Evolutionary conservation across 169 alveolate species (phyloP), one percentile per base, ranked within the genome.

Genomic region (Eimeria sp.): DNA sequence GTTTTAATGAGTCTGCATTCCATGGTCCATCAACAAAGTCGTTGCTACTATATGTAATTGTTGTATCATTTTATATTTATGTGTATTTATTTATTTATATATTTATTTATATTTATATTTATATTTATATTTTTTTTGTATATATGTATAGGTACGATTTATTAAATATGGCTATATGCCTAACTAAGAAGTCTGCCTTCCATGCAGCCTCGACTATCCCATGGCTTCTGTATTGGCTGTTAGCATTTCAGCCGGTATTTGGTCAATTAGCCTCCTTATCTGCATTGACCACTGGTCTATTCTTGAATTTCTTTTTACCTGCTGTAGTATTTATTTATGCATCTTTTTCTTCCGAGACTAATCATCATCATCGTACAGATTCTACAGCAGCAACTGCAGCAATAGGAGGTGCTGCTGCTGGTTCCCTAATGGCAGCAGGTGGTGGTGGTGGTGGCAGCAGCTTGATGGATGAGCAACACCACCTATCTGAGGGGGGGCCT

Each of bases 131-230:
- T 13, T 58, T 13, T 58, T 58, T 58, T 5, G 67, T 5, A 25
- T 72, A 20, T 72, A 11, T 40, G 82, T 72, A 14, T 7, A 92
- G 95, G 84, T 92, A 92, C 95, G 95, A 92, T 30, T 43, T 92
- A 87, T 27, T 92, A 61, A 92, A 92, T 70, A 92, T 92, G 95
- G 95, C 95, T 27, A 76, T 92, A 13, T 92, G 95, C 63, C 7
- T 92, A 54, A 91, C 75, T 57, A 92, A 92, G 91, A 84, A 30
- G 47, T 92, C 95, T 43, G 95, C 95, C 43, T 92, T 92, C 25
- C 40, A 13, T 65, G 61, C 91, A 25, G 95, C 95, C n/a, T 92
- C 95, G 25, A 92, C 80, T 25, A 27, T 92, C 25, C 95, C 95
- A 11, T 92, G 95, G 95, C 7, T 75, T 34, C 47, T 92, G 34